Evolutionary conservation across 1,284 basidiomycete species (phyloP), one percentile per base, ranked within the genome.

Genomic region (Cryptococcus sp.): DNA sequence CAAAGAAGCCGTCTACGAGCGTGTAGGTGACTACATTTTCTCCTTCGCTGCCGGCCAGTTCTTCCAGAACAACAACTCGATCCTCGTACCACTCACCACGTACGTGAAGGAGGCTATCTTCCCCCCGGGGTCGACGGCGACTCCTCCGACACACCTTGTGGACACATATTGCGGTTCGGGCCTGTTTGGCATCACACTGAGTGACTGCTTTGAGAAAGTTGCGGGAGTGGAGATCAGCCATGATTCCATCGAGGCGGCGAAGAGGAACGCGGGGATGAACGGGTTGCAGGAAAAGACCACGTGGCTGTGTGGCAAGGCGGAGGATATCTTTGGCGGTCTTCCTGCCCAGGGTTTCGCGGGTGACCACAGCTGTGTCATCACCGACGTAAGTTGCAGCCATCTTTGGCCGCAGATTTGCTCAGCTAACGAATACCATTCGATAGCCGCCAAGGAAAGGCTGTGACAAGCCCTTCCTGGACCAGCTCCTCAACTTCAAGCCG

Each of bases 31-130:
- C 54, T 86, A 82, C 74, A 78, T 87, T 48, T 97, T 98, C 76
- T 87, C 94, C 67, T 97, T 94, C 75, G 84, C 84, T 12, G 92
- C 89, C 1, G 86, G 87, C 43, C 87, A 87, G 4, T 98, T 98
- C 80, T 98, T 98, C 82, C 95, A 98, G 75, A 98, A 98, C 81
- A 98, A 98, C 81, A 95, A 95, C 72, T 86, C 88, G 18, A 90
- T 97, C 52, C 84, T 98, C 16, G 81, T 86, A 8, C 85, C 89
- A 0, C 82, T 98, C 49, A 88, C 91, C 8, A 76, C 83, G 57
- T 92, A 94, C 77, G 89, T 96, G 55, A 83, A 83, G 53, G 81
- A 86, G 42, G 84, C 87, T 46, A 85, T 92, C 67, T 85, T 88
- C 69, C 80, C 78, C 9, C 53, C 65, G 1, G 40, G 36, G 4